Percentiles rank a stretch among this genome's conserved stretches.
phyloP scores from a whole-genome alignment of 257 asterid species.

The Jacaranda copaia region DNA sequence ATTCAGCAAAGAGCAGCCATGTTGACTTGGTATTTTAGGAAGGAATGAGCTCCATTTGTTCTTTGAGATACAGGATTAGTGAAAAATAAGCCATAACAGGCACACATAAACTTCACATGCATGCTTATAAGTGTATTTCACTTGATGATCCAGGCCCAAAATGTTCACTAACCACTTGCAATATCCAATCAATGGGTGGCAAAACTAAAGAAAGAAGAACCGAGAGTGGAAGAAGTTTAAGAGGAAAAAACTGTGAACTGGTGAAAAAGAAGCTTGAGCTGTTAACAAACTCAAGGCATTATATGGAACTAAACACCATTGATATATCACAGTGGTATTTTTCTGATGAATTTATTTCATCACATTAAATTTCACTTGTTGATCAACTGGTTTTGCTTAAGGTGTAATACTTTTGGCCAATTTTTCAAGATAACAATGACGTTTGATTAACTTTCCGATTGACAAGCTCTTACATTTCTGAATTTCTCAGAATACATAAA shows the following conservation, averaged over 20 bases:
- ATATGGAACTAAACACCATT: neutral
- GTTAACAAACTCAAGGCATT: neutral
- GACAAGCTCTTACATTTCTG: slow-evolving; percentile 1
- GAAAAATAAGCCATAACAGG: too few species aligned
- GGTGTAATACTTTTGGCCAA: neutral
- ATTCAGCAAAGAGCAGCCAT: neutral
- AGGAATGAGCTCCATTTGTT: neutral
- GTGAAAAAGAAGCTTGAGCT: neutral
- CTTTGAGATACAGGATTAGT: neutral
- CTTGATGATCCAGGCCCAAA: neutral
- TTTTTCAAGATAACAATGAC: neutral
- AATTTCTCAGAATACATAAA: slow-evolving; percentile 68
- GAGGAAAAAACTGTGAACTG: neutral
- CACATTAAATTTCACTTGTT: neutral
- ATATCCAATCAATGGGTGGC: neutral
- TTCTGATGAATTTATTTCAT: slow-evolving; percentile 12
- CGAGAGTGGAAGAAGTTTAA: neutral
- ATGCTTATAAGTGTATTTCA: neutral
- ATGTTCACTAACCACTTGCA: neutral
- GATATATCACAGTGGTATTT: neutral
- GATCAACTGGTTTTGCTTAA: neutral
- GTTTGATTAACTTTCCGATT: slow-evolving; percentile 15
- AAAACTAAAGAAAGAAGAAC: neutral
- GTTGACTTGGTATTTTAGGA: neutral
- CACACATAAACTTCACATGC: neutral